Conservation (phyloP, 2,329 filamentous ascomycete genomes). For the Phoma sp. region DNA sequence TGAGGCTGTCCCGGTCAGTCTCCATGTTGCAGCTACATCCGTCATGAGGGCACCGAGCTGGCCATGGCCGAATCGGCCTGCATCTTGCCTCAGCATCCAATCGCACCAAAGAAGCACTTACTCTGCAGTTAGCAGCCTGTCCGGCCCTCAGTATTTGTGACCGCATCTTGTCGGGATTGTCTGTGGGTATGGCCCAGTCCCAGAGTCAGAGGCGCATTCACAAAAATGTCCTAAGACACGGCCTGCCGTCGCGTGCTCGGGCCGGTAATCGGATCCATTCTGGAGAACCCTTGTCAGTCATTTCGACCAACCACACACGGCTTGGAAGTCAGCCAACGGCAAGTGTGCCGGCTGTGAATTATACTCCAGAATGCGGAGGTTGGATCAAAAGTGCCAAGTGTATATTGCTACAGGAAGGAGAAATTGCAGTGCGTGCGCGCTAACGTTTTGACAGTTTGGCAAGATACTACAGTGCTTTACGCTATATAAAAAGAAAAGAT, state of each 20-base stretch:
- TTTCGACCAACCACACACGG: constrained; percentile 32
- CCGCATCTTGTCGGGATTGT: constrained; percentile 40
- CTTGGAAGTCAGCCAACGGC: constrained; percentile 21
- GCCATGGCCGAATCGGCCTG: neutral
- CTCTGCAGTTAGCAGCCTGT: constrained; percentile 41
- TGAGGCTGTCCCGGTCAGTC: constrained; percentile 31
- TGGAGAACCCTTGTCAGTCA: constrained; percentile 24
- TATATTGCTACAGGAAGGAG: too few relatives aligned
- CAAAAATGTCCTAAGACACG: constrained; percentile 31
- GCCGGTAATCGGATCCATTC: constrained; percentile 12
- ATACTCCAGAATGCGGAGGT: too few relatives aligned
- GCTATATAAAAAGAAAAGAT: too few relatives aligned
- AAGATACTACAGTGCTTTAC: too few relatives aligned
- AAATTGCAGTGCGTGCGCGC: too few relatives aligned
- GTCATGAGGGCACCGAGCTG: neutral
- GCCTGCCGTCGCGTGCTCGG: constrained; percentile 8
- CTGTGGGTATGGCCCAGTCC: constrained; percentile 24
- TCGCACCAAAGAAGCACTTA: constrained; percentile 23
- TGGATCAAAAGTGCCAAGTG: too few relatives aligned
- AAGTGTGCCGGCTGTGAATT: neutral
- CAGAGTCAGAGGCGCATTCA: constrained; percentile 24
- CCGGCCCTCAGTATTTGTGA: constrained; percentile 40
- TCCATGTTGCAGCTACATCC: neutral
- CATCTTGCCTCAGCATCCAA: neutral
- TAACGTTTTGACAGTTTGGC: too few relatives aligned